These are phyloP conservation scores for Cercospora sojina DNA, from an alignment of 2,329 filamentous ascomycete species.

Conservation along the genomic window DNA sequence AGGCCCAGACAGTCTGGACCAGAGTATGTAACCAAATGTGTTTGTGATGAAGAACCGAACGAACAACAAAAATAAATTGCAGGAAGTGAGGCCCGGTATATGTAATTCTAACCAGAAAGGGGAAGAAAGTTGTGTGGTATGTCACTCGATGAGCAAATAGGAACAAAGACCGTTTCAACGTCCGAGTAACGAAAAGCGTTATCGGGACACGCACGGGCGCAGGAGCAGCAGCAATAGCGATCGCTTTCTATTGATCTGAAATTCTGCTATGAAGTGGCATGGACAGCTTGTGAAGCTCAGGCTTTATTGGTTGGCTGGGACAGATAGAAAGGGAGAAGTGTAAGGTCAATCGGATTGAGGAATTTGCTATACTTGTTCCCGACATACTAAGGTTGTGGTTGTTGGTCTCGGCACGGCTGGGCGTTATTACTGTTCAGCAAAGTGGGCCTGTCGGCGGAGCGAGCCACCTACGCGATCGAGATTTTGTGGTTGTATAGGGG, in stretches of 20 bases:
- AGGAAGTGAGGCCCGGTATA: neutral
- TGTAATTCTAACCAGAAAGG: neutral
- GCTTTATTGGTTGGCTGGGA: neutral
- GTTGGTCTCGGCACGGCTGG: neutral
- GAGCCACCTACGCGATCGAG: neutral
- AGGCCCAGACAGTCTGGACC: neutral
- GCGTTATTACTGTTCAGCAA: neutral
- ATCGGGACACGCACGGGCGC: neutral
- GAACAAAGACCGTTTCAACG: neutral
- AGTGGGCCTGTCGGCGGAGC: neutral
- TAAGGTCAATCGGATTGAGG: neutral
- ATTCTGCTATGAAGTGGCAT: neutral
- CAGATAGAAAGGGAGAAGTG: neutral
- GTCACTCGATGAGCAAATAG: neutral
- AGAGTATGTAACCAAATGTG: neutral
- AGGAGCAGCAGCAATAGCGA: neutral
- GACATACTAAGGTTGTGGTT: neutral
- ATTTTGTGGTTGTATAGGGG: neutral
- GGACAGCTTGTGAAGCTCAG: neutral
- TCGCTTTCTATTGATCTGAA: neutral
- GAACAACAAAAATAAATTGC: neutral
- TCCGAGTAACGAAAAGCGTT: neutral
- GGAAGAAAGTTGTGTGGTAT: neutral
- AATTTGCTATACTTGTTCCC: neutral
- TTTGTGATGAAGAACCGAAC: neutral